These are phyloP conservation scores for Neoboletus brunneissimus DNA, from an alignment of 768 basidiomycete species.

Conservation along the genomic window DNA sequence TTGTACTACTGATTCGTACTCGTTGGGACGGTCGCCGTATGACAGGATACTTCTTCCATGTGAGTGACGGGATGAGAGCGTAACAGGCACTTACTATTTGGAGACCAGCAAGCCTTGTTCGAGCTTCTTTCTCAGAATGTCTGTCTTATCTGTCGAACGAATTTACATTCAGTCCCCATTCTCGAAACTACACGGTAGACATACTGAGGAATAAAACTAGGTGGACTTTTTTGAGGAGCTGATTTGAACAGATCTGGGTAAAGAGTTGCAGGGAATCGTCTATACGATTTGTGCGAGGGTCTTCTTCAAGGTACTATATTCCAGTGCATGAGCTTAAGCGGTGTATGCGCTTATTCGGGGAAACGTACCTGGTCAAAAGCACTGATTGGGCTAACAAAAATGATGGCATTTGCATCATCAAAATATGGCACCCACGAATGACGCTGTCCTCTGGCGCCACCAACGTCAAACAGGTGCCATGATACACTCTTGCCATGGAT, in stretches of 20 bases:
- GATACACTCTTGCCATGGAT: slow-evolving; percentile 75
- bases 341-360: not conserved
- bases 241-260: slow-evolving; percentile 81
- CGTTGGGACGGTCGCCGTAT: slow-evolving; percentile 76
- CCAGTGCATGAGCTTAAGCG: not conserved
- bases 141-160: slow-evolving; percentile 61
- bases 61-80: slow-evolving; percentile 6
- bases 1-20: slow-evolving; percentile 75
- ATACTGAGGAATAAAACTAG: slow-evolving; percentile 57
- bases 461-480: slow-evolving; percentile 72
- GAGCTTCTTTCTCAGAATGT: slow-evolving; percentile 71
- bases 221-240: slow-evolving; percentile 68
- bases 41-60: slow-evolving; percentile 62
- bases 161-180: not conserved
- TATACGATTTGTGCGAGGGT: slow-evolving; percentile 79
- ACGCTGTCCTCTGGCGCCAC: slow-evolving; percentile 68
- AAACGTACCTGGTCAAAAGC: slow-evolving; percentile 68
- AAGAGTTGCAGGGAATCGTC: slow-evolving; percentile 89
- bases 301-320: slow-evolving; percentile 78
- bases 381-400: slow-evolving; percentile 75
- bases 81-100: slow-evolving; percentile 61
- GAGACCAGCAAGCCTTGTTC: slow-evolving; percentile 66
- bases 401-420: slow-evolving; percentile 75
- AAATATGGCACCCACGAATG: slow-evolving; percentile 72
- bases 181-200: slow-evolving; percentile 18